Base-by-base conservation (phyloP, 1,284 basidiomycete species). In the Apiotrichum mycotoxinovorans region DNA sequence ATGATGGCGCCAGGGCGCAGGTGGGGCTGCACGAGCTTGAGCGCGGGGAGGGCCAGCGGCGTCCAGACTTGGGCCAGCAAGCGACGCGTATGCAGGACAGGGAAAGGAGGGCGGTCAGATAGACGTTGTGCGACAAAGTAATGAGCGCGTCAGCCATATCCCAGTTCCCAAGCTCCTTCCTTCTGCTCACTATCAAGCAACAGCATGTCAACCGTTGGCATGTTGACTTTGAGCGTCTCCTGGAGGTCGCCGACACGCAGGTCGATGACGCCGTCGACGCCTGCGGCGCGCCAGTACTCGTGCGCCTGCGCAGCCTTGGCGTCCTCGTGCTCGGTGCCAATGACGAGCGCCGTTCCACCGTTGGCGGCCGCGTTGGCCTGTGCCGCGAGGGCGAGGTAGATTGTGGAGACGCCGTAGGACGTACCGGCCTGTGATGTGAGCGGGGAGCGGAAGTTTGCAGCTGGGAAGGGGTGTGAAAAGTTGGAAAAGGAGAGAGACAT, bases 161-260 rank as follows among this genome's bases (percentile, higher is more conserved):
- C n/a, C n/a, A n/a, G n/a, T n/a, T n/a, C n/a, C n/a, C n/a, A n/a
- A n/a, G n/a, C n/a, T n/a, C n/a, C n/a, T n/a, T n/a, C n/a, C n/a
- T n/a, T n/a, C n/a, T 22, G 61, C 67, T 58, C 49, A 72, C 70
- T 70, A 20, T 70, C 70, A 5, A 68, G 62, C 4, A 70, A 49
- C 12, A 69, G 38, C 18, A 69, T 44, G 54, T 70, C 69, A 0
- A 72, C 58, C 5, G 40, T 34, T 0, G 55, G 57, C n/a, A 69
- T 35, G 26, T 62, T 57, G 25, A 20, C 33, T 53, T 57, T 60
- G 25, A 72, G 56, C n/a, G 67, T 70, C 51, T 68, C 66, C 9
- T 54, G 50, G 22, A 69, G 51, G 52, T 70, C 66, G 3, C 70
- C 68, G n/a, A 66, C 64, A 35, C 69, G 56, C 43, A 70, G 53